Percentiles rank a stretch among this genome's conserved stretches.
phyloP scores from a whole-genome alignment of 768 basidiomycete genomes.

The Lactarius tabidus region DNA sequence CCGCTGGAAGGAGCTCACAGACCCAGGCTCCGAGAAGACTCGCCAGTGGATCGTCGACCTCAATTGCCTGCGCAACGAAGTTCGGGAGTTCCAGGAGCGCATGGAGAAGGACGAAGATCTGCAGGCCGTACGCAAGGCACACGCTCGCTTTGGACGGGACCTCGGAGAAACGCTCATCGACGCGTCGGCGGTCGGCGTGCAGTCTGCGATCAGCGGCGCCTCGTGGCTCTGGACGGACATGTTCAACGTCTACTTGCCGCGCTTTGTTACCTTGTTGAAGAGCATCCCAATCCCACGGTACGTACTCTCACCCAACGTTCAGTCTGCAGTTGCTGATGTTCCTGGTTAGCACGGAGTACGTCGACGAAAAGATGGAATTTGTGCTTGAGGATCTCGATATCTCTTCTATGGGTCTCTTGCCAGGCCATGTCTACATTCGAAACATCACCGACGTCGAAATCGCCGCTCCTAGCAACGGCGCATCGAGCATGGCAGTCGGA shows the following conservation, averaged over 20 bases:
- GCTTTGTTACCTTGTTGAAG: conserved; percentile 47
- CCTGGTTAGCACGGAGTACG: conserved; percentile 60
- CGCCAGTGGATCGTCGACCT: conserved; percentile 52
- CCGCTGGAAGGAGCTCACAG: conserved; percentile 49
- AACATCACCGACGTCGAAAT: conserved; percentile 66
- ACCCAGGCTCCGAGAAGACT: conserved; percentile 40
- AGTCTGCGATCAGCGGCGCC: conserved; percentile 54
- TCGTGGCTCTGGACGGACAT: conserved; percentile 81
- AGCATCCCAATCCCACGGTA: conserved; percentile 69
- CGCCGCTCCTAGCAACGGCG: conserved; percentile 36
- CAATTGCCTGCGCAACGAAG: conserved; percentile 42
- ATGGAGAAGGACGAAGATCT: conserved; percentile 50
- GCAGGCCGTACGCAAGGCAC: conserved; percentile 43
- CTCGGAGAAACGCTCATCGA: conserved; percentile 43
- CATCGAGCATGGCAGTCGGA: conserved; percentile 50
- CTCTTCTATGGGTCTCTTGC: conserved; percentile 60
- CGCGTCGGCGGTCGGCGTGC: conserved; percentile 41
- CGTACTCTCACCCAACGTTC: conserved; percentile 1
- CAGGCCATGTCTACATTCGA: conserved; percentile 66
- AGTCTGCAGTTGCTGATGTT: conserved; percentile 1
- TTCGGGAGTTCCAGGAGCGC: conserved; percentile 42
- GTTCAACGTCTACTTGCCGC: conserved; percentile 74
- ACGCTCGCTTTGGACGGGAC: conserved; percentile 45
- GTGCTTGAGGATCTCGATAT: conserved; percentile 72
- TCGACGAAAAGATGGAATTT: conserved; percentile 63